Evolutionary conservation across 2,329 filamentous ascomycete genomes (phyloP), one percentile per base, ranked within the genome.

Genomic region (Fusarium sp.): DNA sequence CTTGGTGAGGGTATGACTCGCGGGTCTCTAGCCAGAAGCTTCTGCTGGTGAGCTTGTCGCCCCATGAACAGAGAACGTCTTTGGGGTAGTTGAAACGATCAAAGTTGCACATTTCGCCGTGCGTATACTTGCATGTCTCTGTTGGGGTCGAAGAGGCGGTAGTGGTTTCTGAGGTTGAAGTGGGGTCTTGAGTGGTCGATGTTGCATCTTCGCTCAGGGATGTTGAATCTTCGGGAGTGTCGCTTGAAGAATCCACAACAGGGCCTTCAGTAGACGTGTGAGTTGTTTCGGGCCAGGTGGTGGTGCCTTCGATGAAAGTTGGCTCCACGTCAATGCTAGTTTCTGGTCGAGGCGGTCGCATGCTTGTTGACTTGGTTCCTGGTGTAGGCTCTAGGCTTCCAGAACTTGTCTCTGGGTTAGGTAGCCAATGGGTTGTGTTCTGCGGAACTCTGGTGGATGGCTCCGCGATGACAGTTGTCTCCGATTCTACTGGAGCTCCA

Each of bases 81-180:
- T 32, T 26, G 14, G 41, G 48, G 11, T 60, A 35, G 14, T 45
- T 58, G 32, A 45, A 64, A 1, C 53, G 48, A 1, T 50, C 42
- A 2, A 60, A 68, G n/a, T 61, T 44, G 3, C 62, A 69, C 17
- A 36, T 26, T 7, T 69, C 66, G 4, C 63, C 66, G 6, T 69
- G 48, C 2, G 42, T 51, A 20, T 67, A 69, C 5, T 41, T 32
- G 38, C 63, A 69, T 8, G 41, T 36, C 28, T 54, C 36, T 0
- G 38, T 47, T 17, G 42, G 36, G 1, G 42, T 54, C 14, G 51
- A 38, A 32, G 57, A 55, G 4, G 47, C 35, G 1, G 45, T 53
- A 0, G 45, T 60, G 22, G 45, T 60, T 20, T 53, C 32, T 17
- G 35, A 60, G 4, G 45, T 41, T 15, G 57, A 41, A 20, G 36